Evolutionary conservation across 2,329 filamentous ascomycete genomes (phyloP), one percentile per base, ranked within the genome.

Genomic region (Colletotrichum simmondsii): DNA sequence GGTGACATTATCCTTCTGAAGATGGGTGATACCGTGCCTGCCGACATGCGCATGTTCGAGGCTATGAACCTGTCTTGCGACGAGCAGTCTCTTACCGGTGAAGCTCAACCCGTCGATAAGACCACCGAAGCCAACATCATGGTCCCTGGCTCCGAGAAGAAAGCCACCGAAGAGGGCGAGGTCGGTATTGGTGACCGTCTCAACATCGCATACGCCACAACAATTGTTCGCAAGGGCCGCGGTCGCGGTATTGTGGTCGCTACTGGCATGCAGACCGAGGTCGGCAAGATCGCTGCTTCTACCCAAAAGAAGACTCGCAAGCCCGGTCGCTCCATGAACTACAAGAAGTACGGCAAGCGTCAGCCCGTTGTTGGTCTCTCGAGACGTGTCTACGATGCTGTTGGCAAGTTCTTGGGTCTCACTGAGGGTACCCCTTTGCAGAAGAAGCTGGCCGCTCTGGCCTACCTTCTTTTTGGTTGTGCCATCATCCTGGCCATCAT

Each of bases 21-120:
- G 83, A 93, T 90, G 82, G 93, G 93, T 72, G 93, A 94, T 80
- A 93, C 92, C 4, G 89, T 95, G 53, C 93, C 93, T 11, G 93
- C 93, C 49, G 93, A 95, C 78, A 81, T 95, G 53, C 90, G 92
- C 67, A 81, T 92, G 24, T 88, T 93, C 76, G 92, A 94, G 77
- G 89, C 88, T 72, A 93, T 95, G 89, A 96, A 97, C 80, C 87
- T 95, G 58, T 91, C 91, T 74, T 94, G 93, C 78, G 94, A 97
- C 77, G 93, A 95, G 81, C 92, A 92, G 58, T 90, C 93, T 62
- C 87, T 95, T 57, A 95, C 93, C 7, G 93, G 93, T 78, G 93
- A 95, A 81, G 93, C 93, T 4, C 85, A 93, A 19, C 92, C 93
- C 7, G 92, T 93, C 30, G 90, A 91, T 79, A 93, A 95, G 84